A percentile compares a stretch with the other conserved stretches of the same genome.
Conservation (phyloP, 805 yeast genomes). For the Starmerella stigmatis region DNA sequence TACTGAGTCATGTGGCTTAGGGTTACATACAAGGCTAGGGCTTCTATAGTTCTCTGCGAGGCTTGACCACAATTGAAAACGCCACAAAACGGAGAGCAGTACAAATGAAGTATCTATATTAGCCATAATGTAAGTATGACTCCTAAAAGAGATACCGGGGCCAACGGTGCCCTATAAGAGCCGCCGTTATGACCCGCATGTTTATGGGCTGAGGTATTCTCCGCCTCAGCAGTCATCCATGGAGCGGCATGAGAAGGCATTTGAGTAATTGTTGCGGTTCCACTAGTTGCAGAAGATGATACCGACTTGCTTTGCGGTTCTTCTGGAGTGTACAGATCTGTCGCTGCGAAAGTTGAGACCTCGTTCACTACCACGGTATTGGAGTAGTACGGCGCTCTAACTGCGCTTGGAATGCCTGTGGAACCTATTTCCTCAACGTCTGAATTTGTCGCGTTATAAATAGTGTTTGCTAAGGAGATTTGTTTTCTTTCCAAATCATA, state of each 20-base stretch:
- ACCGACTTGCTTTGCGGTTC: not conserved
- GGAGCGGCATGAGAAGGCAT: not conserved
- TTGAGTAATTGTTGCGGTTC: not conserved
- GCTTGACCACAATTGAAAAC: not conserved
- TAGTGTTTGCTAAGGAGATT: conserved; percentile 47
- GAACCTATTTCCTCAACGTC: conserved; percentile 19
- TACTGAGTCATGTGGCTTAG: not conserved
- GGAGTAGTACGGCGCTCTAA: conserved; percentile 10
- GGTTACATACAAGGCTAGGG: not conserved
- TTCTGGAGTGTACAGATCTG: not conserved
- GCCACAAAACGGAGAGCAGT: not conserved
- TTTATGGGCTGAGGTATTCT: not conserved
- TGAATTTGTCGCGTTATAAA: conserved; percentile 20
- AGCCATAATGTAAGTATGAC: not conserved
- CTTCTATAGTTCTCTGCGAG: not conserved
- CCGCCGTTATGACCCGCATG: not conserved
- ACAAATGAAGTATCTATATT: too few species aligned
- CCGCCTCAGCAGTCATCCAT: not conserved
- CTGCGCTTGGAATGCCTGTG: conserved; percentile 23
- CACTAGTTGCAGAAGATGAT: not conserved
- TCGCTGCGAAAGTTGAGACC: not conserved
- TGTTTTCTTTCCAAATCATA: conserved; percentile 46
- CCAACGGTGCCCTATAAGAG: not conserved
- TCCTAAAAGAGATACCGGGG: not conserved
- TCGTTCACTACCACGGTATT: not conserved